Evolutionary conservation across 306 rosid genomes (phyloP), one percentile per base, ranked within the genome.

Genomic region (Canavalia gladiata): DNA sequence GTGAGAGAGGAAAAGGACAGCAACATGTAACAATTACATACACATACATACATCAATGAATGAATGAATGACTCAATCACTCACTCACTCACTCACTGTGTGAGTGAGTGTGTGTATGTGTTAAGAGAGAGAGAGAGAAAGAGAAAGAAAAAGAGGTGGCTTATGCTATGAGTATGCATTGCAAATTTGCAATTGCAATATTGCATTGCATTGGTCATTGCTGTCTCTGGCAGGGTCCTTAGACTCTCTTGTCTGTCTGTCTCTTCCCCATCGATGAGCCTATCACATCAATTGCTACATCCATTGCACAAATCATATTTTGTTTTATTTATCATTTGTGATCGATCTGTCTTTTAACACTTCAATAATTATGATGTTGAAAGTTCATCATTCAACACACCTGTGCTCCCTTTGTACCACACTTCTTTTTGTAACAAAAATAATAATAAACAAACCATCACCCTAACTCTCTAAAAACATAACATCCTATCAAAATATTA

Each of bases 381-480:
- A 60, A 80, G 7, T 25, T 80, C 84, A 62, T 72, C 84, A 62
- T 73, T 63, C 68, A 72, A 81, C 66, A 25, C 46, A 41, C 74
- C 67, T 56, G 25, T 80, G 6, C 30, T 7, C 43, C 29, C 65
- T 60, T 45, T 47, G 18, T 59, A 59, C 72, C 43, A 49, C 64
- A 13, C 66, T 52, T 81, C 49, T 51, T 72, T 66, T 80, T 63
- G 5, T 72, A 41, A 72, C 39, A 39, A 25, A 39, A 33, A 4
- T 3, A 31, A 71, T 49, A 33, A 31, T 70, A 7, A 67, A 7
- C 11, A 52, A 4, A 18, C 25, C 57, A 11, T 52, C 7, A 28
- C 57, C 13, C 28, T 52, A n/a, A 4, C 57, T 52, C 7, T 52
- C 12, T 12, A 47, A 37, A 37, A 4, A 37, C 4, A 37, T 2